Percentiles rank a stretch among this genome's conserved stretches.
phyloP scores from a whole-genome alignment of 306 rosid species.

The Carpinus fangiana region DNA sequence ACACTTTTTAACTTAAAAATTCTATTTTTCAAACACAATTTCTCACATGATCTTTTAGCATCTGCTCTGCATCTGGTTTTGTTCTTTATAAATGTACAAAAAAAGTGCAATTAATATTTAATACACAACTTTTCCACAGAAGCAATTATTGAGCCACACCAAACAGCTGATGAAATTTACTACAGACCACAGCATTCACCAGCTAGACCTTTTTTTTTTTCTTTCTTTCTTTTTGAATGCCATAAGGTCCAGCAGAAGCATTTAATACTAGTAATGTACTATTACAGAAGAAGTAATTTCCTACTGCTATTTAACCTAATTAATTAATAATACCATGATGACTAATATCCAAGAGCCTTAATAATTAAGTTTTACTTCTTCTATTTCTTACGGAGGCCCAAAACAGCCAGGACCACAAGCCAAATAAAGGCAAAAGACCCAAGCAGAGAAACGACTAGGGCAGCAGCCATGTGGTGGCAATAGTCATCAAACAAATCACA shows the following conservation, averaged over 20 bases:
- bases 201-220: neutral
- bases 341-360: neutral
- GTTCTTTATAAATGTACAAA: neutral
- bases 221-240: neutral
- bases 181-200: neutral
- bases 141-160: neutral
- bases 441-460: slow-evolving; percentile 46
- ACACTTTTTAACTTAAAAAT: no score
- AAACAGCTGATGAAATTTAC: neutral
- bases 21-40: no score
- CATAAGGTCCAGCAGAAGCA: neutral
- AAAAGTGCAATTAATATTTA: neutral
- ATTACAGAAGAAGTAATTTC: neutral
- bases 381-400: slow-evolving; percentile 37
- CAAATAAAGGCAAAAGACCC: slow-evolving; percentile 46
- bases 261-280: neutral
- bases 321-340: neutral
- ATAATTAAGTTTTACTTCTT: neutral
- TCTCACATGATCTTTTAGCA: no score
- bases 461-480: slow-evolving; percentile 49
- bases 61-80: neutral
- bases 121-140: neutral
- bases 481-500: slow-evolving; percentile 51
- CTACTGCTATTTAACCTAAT: neutral
- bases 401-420: slow-evolving; percentile 40